Conservation (phyloP, 2,329 filamentous ascomycete genomes). For the Trichoderma endophyticum region DNA sequence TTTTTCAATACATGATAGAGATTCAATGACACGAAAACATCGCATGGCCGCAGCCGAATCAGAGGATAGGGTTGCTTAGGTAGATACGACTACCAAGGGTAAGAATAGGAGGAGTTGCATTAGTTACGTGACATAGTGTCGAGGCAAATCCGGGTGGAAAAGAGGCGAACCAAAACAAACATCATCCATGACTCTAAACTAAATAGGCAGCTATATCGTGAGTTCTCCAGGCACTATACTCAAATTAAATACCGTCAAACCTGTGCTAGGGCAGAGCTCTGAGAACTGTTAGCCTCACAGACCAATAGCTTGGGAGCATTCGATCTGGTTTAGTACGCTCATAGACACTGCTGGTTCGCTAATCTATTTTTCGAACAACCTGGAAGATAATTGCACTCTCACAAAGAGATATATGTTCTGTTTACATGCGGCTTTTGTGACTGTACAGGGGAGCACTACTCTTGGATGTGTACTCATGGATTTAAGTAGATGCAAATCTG, state of each 20-base stretch:
- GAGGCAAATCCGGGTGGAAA: background rate
- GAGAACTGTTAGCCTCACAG: background rate
- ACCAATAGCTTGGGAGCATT: background rate
- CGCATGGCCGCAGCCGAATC: background rate
- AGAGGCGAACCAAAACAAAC: background rate
- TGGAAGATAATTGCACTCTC: no score
- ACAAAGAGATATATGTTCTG: no score
- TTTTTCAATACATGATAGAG: background rate
- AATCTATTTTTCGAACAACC: no score
- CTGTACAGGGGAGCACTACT: no score
- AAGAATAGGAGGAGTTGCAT: background rate
- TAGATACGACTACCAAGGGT: background rate
- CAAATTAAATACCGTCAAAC: background rate
- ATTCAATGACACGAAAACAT: background rate
- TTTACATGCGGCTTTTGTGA: no score
- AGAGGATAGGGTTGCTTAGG: background rate
- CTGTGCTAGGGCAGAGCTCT: background rate
- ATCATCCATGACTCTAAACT: background rate
- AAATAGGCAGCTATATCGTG: background rate
- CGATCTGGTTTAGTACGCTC: background rate
- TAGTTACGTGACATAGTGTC: background rate
- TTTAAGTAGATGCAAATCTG: no score
- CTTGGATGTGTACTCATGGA: no score
- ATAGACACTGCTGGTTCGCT: no score
- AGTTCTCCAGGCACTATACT: background rate